Evolutionary conservation across 2,329 filamentous ascomycete species (phyloP), one percentile per base, ranked within the genome.

Genomic region (Colletotrichum sp.): DNA sequence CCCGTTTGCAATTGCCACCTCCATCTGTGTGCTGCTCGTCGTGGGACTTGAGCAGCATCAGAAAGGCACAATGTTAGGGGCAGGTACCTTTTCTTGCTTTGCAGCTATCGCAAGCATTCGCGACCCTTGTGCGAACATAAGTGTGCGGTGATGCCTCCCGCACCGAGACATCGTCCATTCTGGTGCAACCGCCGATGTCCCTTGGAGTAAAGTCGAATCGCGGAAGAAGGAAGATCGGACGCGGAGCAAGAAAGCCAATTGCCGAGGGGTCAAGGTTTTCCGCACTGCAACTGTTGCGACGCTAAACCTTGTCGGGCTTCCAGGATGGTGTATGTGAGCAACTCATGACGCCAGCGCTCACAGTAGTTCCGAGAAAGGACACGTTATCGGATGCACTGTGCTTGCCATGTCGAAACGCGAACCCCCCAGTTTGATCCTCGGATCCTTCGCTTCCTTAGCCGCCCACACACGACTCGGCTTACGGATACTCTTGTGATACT

Each of bases 21-120:
- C 11, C 11, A 52, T 27, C 64, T 44, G 3, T 34, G 44, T 30
- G 16, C 22, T 34, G 28, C 28, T 27, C 59, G 11, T 16, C 19
- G 16, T n/a, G 11, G 27, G 30, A 11, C 28, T 15, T 34, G 19
- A 30, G 32, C n/a, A 32, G 13, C 59, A 32, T 34, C 9, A 28
- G 25, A 2, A 12, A 48, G 6, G 8, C 6, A 60, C 8, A 30
- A 8, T 2, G 36, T 25, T n/a, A 34, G 63, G n/a, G 30, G 22
- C 57, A 9, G 16, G 30, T 75, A 76, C 74, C 74, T 84, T 90
- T 91, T 71, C 88, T 86, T 13, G 86, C 84, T 78, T 91, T 91
- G 83, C 89, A 91, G 4, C 85, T 85, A 77, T 90, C 88, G 80
- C 89, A 91, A 59, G 89, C 89, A 76, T 90, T 90, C 72, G 87